Percentiles rank a stretch among this genome's conserved stretches.
Evolutionary conservation across 805 yeast species (phyloP).

Genomic region (Pichia paraexigua): DNA sequence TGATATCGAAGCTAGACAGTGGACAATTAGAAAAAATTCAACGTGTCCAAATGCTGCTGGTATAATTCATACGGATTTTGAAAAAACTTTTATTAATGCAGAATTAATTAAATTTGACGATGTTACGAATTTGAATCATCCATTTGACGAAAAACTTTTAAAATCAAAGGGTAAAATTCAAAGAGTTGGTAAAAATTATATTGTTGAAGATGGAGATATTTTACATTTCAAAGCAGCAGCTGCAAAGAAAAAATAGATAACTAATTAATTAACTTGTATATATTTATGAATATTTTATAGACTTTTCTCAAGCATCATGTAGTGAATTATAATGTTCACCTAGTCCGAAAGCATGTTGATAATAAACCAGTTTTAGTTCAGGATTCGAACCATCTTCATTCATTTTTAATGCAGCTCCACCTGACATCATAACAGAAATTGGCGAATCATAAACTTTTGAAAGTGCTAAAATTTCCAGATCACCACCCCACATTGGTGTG

Average conservation of each 20-base stretch:
- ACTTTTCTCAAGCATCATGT: constrained; percentile 17
- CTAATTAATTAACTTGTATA: neutral
- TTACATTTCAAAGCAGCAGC: constrained; percentile 88
- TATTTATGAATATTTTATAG: neutral
- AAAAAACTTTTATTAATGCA: constrained; percentile 91
- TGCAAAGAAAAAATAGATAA: constrained; percentile 13
- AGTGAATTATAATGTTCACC: constrained; percentile 95
- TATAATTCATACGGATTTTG: constrained; percentile 91
- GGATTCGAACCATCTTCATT: constrained; percentile 51
- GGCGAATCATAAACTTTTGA: constrained; percentile 65
- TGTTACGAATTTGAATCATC: constrained; percentile 52
- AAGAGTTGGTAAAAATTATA: constrained; percentile 91
- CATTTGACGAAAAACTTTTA: constrained; percentile 67
- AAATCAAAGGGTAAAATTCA: constrained; percentile 82
- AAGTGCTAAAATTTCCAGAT: constrained; percentile 80
- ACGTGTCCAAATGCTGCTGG: constrained; percentile 99
- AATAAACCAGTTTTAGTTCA: constrained; percentile 66
- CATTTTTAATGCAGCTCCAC: constrained; percentile 55
- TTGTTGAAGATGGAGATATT: constrained; percentile 91
- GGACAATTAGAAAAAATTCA: constrained; percentile 91
- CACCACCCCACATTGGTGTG: constrained; percentile 97
- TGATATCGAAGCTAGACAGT: constrained; percentile 92
- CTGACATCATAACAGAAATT: constrained; percentile 71
- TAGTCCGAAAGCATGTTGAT: constrained; percentile 75
- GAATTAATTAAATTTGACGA: constrained; percentile 84